A percentile compares a stretch with the other conserved stretches of the same genome.
Evolutionary conservation across 176 grass and related monocot genomes (phyloP).

Genomic region (Ensete ventricosum): DNA sequence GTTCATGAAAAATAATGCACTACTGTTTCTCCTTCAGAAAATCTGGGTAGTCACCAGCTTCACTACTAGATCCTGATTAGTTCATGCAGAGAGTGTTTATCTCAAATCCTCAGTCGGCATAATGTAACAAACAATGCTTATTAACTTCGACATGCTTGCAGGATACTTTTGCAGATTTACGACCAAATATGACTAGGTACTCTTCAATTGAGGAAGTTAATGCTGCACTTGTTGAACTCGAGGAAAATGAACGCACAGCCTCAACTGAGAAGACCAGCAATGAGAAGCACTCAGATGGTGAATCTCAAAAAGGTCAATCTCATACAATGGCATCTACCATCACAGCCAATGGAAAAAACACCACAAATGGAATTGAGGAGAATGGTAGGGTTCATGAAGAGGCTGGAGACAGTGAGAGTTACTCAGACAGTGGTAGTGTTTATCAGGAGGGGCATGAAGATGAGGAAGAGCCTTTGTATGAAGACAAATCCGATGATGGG

Average conservation of each 20-base stretch:
- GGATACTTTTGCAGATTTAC: slow-evolving; percentile 77
- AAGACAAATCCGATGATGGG: slow-evolving; percentile 75
- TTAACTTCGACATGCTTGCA: slow-evolving; percentile 27
- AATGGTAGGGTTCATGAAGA: slow-evolving; percentile 54
- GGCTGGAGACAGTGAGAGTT: slow-evolving; percentile 67
- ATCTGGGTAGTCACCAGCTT: background rate
- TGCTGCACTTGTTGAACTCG: slow-evolving; percentile 63
- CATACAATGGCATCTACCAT: slow-evolving; percentile 12
- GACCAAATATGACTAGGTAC: slow-evolving; percentile 82
- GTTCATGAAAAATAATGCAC: background rate
- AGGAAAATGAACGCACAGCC: slow-evolving; percentile 62
- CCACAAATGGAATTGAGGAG: slow-evolving; percentile 51
- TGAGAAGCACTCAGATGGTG: slow-evolving; percentile 54
- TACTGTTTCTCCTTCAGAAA: background rate
- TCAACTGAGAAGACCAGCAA: slow-evolving; percentile 40
- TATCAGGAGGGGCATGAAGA: slow-evolving; percentile 56
- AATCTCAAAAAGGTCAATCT: slow-evolving; percentile 47
- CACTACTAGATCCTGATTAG: background rate
- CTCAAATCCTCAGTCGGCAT: background rate
- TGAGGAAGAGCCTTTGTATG: slow-evolving; percentile 71
- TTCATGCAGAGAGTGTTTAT: background rate
- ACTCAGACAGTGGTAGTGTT: slow-evolving; percentile 74
- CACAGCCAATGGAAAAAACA: slow-evolving; percentile 35
- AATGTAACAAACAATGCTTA: background rate
- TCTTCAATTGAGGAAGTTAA: slow-evolving; percentile 77